Conservation (phyloP, 1,284 basidiomycete genomes). For the Fomitopsis palustris region DNA sequence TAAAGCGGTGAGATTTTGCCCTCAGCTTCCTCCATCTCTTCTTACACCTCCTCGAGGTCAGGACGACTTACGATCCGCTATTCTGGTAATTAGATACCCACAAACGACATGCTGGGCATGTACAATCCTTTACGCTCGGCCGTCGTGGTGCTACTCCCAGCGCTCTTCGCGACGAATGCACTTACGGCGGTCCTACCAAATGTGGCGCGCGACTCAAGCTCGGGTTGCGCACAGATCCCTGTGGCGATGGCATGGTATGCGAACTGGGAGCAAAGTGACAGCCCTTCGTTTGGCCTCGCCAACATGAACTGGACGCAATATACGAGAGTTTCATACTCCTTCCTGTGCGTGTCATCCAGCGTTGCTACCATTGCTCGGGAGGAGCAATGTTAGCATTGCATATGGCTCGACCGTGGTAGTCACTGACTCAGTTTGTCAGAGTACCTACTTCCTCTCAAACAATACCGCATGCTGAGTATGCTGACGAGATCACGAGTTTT, state of each 20-base stretch:
- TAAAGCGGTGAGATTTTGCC: not conserved
- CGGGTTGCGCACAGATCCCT: constrained; percentile 19
- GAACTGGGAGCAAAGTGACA: constrained; percentile 43
- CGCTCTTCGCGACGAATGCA: constrained; percentile 7
- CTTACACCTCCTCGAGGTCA: not conserved
- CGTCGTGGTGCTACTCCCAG: not conserved
- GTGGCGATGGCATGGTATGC: constrained; percentile 57
- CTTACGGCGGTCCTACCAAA: constrained; percentile 2
- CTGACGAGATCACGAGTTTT: not conserved
- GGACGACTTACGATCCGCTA: not conserved
- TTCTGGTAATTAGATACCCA: not conserved
- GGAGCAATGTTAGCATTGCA: too few species aligned
- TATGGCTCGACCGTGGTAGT: not conserved
- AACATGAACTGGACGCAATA: constrained; percentile 56
- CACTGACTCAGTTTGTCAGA: not conserved
- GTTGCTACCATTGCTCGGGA: not conserved
- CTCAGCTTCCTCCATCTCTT: not conserved
- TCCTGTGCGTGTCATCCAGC: constrained; percentile 43
- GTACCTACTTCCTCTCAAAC: not conserved
- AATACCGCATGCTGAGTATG: not conserved
- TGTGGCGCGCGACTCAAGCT: constrained; percentile 2
- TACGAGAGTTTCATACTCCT: constrained; percentile 51
- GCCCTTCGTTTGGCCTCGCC: constrained; percentile 31
- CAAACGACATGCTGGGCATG: constrained; percentile 2
- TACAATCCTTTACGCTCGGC: not conserved